Base-by-base conservation (phyloP, 192 early-diverging fungal species). In the Coemansia sp. region DNA sequence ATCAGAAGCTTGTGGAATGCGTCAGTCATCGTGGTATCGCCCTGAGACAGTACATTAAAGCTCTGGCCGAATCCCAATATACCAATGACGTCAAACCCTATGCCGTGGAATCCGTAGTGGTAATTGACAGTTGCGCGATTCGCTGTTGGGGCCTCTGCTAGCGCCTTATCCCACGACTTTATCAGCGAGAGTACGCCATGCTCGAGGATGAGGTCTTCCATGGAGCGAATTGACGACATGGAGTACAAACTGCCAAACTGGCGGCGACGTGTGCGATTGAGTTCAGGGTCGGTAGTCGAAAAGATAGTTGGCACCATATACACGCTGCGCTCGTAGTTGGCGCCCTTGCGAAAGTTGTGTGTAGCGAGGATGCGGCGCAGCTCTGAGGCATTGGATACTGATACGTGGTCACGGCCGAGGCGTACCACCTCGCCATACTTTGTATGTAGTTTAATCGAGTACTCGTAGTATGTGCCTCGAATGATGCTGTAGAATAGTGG, bases 381-480 rank as follows among this genome's bases (percentile, higher is more conserved):
- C 14, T 76, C 69, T 5, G 37, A 15, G 0, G 59, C 59, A 46
- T 65, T 68, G 57, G 66, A 38, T 1, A 85, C 57, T 2, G 78
- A 76, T 41, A 82, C 72, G 27, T 72, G 65, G 70, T 68, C 66
- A n/a, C 37, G 29, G 17, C 76, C 76, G 0, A 82, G 50, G 25
- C 84, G 80, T n/a, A 82, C 80, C 14, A 82, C 34, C 12, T 73
- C 57, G 8, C 84, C 80, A 25, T 82, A 85, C 15, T 69, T 9
- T 0, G 23, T 50, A 39, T 85, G 84, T 3, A 80, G 42, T 17
- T 4, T 1, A 7, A 48, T 34, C 4, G 73, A 50, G 41, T 77
- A 77, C 27, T 62, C 25, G 32, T 69, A 69, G 66, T 75, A 76
- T 8, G 68, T 53, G 63, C 80, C 80, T 1, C 55, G 34, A 5